A percentile compares a stretch with the other conserved stretches of the same genome.
phyloP scores from a whole-genome alignment of 2,329 filamentous ascomycete genomes.

The Pseudogymnoascus sp. region DNA sequence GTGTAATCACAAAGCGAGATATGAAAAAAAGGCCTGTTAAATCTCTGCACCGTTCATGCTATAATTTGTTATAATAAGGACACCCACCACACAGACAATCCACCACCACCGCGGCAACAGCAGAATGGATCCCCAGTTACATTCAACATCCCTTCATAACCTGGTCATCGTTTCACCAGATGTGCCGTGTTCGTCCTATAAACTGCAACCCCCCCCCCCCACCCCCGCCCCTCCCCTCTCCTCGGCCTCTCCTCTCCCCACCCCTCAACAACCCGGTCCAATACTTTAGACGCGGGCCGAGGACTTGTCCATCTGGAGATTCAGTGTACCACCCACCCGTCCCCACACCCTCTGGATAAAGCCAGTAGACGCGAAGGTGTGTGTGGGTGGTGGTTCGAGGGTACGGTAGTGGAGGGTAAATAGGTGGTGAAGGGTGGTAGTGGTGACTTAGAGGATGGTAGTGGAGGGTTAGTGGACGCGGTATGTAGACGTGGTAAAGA shows the following conservation, averaged over 20 bases:
- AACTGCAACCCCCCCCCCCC: not conserved
- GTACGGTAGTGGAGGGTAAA: not conserved
- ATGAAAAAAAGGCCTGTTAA: not conserved
- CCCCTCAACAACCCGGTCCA: not conserved
- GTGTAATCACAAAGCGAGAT: not conserved
- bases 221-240: not conserved
- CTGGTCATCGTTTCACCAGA: not conserved
- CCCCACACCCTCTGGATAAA: not conserved
- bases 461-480: not conserved
- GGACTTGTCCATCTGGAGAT: not conserved
- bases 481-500: too few relatives aligned
- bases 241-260: not conserved
- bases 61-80: not conserved
- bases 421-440: too few relatives aligned
- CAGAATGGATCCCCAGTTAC: not conserved
- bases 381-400: not conserved
- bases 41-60: not conserved
- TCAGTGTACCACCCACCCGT: not conserved
- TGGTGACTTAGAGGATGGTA: not conserved
- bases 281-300: slow-evolving; percentile 1
- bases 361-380: not conserved
- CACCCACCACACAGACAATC: too few relatives aligned
- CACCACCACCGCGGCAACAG: not conserved
- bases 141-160: not conserved
- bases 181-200: not conserved